phyloP scores from a whole-genome alignment of 75 land plant genomes.

The Gnetum montanum region DNA sequence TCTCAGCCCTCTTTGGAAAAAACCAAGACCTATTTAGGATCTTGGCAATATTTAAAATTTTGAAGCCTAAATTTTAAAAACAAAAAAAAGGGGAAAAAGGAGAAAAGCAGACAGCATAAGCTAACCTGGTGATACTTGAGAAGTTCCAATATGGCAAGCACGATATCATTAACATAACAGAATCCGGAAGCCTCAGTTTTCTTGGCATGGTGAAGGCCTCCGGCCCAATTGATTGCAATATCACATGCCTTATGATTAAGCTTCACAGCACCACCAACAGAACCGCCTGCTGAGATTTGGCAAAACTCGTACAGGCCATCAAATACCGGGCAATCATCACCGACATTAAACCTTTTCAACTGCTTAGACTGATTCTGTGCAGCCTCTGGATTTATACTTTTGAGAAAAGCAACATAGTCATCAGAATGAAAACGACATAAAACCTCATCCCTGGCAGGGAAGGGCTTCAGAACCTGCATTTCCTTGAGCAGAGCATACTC shows the following conservation, averaged over 20 bases:
- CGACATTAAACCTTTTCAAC: conserved; percentile 51
- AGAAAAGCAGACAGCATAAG: too few species aligned
- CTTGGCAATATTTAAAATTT: too few species aligned
- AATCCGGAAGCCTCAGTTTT: conserved; percentile 64
- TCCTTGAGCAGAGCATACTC: conserved; percentile 42
- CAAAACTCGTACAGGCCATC: conserved; percentile 46
- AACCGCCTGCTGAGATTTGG: conserved; percentile 55
- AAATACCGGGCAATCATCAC: conserved; percentile 59
- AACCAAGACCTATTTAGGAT: too few species aligned
- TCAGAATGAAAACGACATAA: conserved; percentile 61
- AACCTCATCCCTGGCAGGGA: conserved; percentile 45
- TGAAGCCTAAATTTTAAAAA: too few species aligned
- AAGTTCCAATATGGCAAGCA: conserved; percentile 47
- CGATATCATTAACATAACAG: conserved; percentile 60
- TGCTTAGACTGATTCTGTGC: conserved; percentile 30
- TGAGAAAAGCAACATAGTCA: conserved; percentile 46
- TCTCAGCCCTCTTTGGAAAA: too few species aligned
- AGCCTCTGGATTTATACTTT: conserved; percentile 41
- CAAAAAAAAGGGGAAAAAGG: too few species aligned
- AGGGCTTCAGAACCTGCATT: conserved; percentile 40
- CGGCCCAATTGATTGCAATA: conserved; percentile 59
- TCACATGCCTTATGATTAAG: conserved; percentile 36
- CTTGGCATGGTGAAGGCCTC: conserved; percentile 57
- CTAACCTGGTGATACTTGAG: conserved; percentile 51
- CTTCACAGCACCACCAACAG: conserved; percentile 48